Conservation (phyloP, 805 yeast genomes). For the Teunomyces aglyptinius region DNA sequence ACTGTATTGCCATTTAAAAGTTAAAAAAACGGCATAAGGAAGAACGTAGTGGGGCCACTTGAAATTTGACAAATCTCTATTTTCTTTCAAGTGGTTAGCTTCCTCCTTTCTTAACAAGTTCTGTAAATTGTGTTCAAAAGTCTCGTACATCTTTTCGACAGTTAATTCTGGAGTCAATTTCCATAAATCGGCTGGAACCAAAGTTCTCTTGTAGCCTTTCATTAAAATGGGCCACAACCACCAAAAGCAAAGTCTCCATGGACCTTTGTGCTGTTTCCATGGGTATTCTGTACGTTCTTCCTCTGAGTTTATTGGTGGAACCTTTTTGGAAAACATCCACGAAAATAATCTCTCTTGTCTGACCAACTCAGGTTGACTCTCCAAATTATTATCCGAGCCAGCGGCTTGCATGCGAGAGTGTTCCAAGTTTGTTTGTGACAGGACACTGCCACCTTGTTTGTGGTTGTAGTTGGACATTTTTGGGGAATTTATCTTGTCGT, state of each 20-base stretch:
- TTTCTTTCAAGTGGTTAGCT: slow-evolving; percentile 17
- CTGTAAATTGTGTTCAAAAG: slow-evolving; percentile 25
- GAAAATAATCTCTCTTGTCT: slow-evolving; percentile 53
- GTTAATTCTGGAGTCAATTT: slow-evolving; percentile 33
- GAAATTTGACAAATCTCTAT: slow-evolving; percentile 20
- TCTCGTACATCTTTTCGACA: slow-evolving; percentile 34
- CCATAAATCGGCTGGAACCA: slow-evolving; percentile 39
- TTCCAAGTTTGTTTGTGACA: slow-evolving; percentile 14
- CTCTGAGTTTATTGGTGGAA: slow-evolving; percentile 50
- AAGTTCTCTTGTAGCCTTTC: slow-evolving; percentile 41
- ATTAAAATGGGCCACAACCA: slow-evolving; percentile 41
- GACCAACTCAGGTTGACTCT: slow-evolving; percentile 21
- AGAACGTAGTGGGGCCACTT: slow-evolving; percentile 41
- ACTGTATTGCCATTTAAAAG: slow-evolving; percentile 48
- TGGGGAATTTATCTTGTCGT: neutral
- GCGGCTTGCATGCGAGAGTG: neutral
- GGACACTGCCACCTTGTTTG: slow-evolving; percentile 2
- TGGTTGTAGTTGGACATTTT: neutral
- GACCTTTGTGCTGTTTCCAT: slow-evolving; percentile 35
- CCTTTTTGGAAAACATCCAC: slow-evolving; percentile 46
- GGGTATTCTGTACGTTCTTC: slow-evolving; percentile 55
- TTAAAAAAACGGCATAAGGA: slow-evolving; percentile 45
- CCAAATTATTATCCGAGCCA: slow-evolving; percentile 3
- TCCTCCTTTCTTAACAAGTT: slow-evolving; percentile 18
- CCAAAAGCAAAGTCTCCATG: slow-evolving; percentile 39